Base-by-base conservation (phyloP, 2,329 filamentous ascomycete genomes). In the Bretziella fagacearum region DNA sequence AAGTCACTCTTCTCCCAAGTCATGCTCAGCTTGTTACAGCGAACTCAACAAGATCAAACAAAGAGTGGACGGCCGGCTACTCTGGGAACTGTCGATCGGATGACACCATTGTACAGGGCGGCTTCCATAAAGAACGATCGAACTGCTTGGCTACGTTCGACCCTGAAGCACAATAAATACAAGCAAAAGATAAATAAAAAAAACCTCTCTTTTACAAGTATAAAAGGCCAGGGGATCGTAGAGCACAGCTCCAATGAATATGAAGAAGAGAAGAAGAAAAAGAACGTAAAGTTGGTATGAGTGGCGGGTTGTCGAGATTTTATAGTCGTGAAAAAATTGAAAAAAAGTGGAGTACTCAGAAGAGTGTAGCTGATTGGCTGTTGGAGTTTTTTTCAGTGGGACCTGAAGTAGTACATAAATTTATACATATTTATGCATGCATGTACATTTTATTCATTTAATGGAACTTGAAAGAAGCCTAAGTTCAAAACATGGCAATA, bases 71-170 rank as follows among this genome's bases (percentile, higher is more conserved):
- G 13, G 25, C 25, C 25, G 39, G 20, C 40, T 44, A 48, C 33
- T 94, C 80, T 93, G 63, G 84, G 80, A 91, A 79, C 83, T 91
- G 86, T 93, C 84, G 82, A 86, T 84, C 77, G 81, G 82, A 87
- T 78, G 73, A 82, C 80, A 86, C 76, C 82, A 85, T 78, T 55
- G 65, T 58, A 60, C 62, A 63, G 65, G 74, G 78, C 84, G 81
- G 78, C n/a, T 79, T 86, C 82, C 82, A 79, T 84, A 63, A 60
- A 67, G 30, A 48, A 52, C 73, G 77, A 84, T 84, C 82, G 83
- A 89, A 76, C 78, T 89, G 83, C 77, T 71, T n/a, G n/a, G 60
- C 75, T 82, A 73, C 65, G 73, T 71, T 87, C 83, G 64, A 89
- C 84, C 44, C 48, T 49, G 47, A 49, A 49, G n/a, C n/a, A 37